phyloP scores from a whole-genome alignment of 1,139 yeast species.

The Keqinozyma sinolaborantium region DNA sequence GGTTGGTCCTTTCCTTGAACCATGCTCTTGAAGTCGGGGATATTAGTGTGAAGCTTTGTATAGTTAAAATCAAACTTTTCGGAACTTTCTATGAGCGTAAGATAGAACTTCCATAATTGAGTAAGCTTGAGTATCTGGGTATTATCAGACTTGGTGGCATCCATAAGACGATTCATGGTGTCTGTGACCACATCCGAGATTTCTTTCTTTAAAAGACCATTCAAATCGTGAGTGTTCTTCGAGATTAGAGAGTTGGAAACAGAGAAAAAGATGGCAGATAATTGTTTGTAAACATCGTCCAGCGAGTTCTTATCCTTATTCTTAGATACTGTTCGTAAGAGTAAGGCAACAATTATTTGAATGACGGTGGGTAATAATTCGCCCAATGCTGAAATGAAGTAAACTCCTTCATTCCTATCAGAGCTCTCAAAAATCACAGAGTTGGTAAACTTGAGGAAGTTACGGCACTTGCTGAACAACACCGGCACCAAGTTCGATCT shows the following conservation, averaged over 20 bases:
- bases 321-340: conserved; percentile 21
- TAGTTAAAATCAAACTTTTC: conserved; percentile 28
- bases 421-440: conserved; percentile 6
- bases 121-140: conserved; percentile 23
- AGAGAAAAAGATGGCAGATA: conserved; percentile 9
- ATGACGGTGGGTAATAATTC: conserved; percentile 31
- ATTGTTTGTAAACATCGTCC: conserved; percentile 10
- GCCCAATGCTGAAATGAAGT: conserved; percentile 23
- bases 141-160: conserved; percentile 11
- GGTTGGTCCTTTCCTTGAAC: conserved; percentile 4
- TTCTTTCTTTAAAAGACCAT: conserved; percentile 14
- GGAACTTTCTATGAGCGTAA: conserved; percentile 31
- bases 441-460: conserved; percentile 10
- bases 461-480: conserved; percentile 8
- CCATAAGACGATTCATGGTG: conserved; percentile 16
- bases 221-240: conserved; percentile 5
- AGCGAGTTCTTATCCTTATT: conserved; percentile 7
- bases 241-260: conserved; percentile 5
- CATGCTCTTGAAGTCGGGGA: conserved; percentile 23
- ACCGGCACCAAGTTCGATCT: conserved; percentile 19
- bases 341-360: conserved; percentile 35
- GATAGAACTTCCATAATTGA: conserved; percentile 41
- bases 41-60: conserved; percentile 32
- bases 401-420: conserved; percentile 15
- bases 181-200: conserved; percentile 16